Percentiles rank a stretch among this genome's conserved stretches.
These are phyloP conservation scores for Scalesia atractyloides DNA, from an alignment of 129 eudicot species.

Conservation along the genomic window DNA sequence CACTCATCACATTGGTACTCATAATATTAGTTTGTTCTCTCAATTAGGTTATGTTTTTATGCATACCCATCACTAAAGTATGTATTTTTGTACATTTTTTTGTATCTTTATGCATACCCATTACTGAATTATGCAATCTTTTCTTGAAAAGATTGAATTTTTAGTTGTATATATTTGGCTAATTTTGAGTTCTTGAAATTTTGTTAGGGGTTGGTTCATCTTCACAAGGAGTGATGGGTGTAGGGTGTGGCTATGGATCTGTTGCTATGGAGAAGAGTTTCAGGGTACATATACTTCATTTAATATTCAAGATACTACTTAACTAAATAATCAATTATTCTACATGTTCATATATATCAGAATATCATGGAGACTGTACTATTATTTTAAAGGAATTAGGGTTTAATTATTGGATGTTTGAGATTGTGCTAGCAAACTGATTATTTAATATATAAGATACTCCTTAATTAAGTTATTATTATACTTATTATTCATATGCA, in stretches of 20 bases:
- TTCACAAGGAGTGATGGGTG: constrained; percentile 49
- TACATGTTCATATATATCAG: constrained; percentile 2
- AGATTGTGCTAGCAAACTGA: neutral
- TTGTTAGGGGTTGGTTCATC: constrained; percentile 63
- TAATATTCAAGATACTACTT: constrained; percentile 8
- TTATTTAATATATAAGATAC: constrained; percentile 12
- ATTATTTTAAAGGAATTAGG: constrained; percentile 14
- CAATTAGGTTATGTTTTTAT: neutral
- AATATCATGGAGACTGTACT: constrained; percentile 22
- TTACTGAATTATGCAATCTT: neutral
- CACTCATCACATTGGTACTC: constrained; percentile 39
- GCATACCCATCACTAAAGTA: neutral
- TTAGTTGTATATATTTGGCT: constrained; percentile 1
- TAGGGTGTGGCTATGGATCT: constrained; percentile 80
- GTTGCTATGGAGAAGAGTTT: constrained; percentile 92
- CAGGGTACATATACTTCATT: constrained; percentile 56
- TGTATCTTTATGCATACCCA: too few species aligned
- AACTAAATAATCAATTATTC: neutral
- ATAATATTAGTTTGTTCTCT: neutral
- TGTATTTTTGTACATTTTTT: neutral
- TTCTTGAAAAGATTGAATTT: constrained; percentile 12
- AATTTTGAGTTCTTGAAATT: neutral
- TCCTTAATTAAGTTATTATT: neutral
- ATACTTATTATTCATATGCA: neutral
- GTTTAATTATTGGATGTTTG: constrained; percentile 15